Conservation (phyloP, 257 asterid species). For the Lycium ferocissimum region DNA sequence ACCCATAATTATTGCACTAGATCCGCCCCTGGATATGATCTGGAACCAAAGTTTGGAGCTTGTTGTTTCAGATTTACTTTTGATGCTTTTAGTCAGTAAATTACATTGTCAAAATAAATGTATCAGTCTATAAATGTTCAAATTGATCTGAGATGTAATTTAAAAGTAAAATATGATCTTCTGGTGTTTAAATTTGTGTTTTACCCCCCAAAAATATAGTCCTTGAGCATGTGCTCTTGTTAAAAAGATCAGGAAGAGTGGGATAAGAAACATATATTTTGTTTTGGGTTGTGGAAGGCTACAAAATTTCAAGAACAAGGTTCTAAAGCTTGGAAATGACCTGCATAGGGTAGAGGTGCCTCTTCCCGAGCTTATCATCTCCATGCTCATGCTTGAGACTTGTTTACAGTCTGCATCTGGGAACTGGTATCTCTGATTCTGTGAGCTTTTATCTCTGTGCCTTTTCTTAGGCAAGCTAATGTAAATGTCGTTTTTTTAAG, state of each 20-base stretch:
- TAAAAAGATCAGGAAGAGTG: neutral
- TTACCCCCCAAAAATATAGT: no score
- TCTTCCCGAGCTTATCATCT: constrained; percentile 6
- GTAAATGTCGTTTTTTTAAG: neutral
- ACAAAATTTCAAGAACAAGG: neutral
- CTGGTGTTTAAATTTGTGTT: neutral
- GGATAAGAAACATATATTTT: neutral
- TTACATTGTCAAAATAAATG: neutral
- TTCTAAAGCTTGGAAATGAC: neutral
- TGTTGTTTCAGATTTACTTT: neutral
- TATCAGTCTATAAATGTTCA: neutral
- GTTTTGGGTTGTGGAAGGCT: neutral
- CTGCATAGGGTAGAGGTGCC: neutral
- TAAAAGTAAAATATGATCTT: neutral
- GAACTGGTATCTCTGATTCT: neutral
- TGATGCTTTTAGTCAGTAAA: neutral
- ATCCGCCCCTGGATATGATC: neutral
- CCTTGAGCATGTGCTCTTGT: neutral
- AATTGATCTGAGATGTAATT: neutral
- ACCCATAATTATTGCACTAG: neutral
- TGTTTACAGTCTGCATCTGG: neutral
- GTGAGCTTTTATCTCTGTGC: constrained; percentile 2
- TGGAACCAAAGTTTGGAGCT: neutral
- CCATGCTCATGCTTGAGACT: constrained; percentile 1
- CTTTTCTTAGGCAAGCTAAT: neutral